Conservation (phyloP, 441 rosid species). For the Hura crepitans region DNA sequence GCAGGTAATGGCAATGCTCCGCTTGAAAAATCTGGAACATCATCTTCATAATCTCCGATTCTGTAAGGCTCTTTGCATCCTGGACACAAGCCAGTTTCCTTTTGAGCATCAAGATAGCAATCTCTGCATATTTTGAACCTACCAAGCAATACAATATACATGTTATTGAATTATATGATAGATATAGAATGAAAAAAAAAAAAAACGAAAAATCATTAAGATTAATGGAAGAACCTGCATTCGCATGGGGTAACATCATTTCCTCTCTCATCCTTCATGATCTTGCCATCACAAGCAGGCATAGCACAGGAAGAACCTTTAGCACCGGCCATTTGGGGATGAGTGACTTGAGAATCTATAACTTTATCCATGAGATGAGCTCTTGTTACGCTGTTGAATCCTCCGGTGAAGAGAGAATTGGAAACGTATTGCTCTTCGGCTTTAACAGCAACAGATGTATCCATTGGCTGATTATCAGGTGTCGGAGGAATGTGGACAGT, state of each 20-base stretch:
- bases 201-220: too few species aligned
- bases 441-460: slow-evolving; percentile 54
- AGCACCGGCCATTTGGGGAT: slow-evolving; percentile 89
- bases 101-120: slow-evolving; percentile 78
- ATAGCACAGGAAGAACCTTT: slow-evolving; percentile 76
- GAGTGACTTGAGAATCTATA: slow-evolving; percentile 75
- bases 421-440: slow-evolving; percentile 91
- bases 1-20: slow-evolving; percentile 73
- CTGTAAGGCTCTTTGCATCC: slow-evolving; percentile 83
- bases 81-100: slow-evolving; percentile 72
- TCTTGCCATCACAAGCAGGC: slow-evolving; percentile 82
- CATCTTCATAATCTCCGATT: slow-evolving; percentile 67
- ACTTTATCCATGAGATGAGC: slow-evolving; percentile 96
- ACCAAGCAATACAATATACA: background rate
- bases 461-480: slow-evolving; percentile 93
- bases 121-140: slow-evolving; percentile 91
- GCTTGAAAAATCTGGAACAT: slow-evolving; percentile 43
- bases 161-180: too few species aligned
- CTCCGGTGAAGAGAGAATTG: slow-evolving; percentile 78
- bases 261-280: slow-evolving; percentile 85
- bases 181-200: too few species aligned
- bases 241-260: slow-evolving; percentile 71
- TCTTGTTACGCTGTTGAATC: slow-evolving; percentile 82
- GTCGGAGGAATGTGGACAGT: slow-evolving; percentile 90
- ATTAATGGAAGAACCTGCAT: slow-evolving; percentile 43